Conservation (phyloP, 2,329 filamentous ascomycete species). For the Juglanconis sp. region DNA sequence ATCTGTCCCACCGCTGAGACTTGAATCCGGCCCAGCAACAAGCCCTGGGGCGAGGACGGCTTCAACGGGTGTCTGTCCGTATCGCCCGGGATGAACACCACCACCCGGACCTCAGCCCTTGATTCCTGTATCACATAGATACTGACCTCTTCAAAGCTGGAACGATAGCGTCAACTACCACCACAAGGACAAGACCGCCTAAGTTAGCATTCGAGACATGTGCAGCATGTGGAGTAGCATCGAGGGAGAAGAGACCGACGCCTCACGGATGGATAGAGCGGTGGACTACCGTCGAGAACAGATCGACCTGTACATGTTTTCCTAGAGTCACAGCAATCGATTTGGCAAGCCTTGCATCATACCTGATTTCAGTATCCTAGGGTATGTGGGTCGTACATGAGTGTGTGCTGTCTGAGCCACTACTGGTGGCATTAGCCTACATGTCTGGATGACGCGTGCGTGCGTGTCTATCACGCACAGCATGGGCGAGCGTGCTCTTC, state of each 20-base stretch:
- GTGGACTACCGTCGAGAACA: slow-evolving; percentile 10
- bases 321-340: slow-evolving; percentile 25
- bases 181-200: slow-evolving; percentile 75
- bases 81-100: not conserved
- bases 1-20: not conserved
- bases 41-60: not conserved
- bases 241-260: not conserved
- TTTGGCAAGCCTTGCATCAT: slow-evolving; percentile 1
- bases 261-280: slow-evolving; percentile 10
- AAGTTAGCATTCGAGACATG: slow-evolving; percentile 24
- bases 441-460: not conserved
- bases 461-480: not conserved
- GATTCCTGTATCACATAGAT: not conserved
- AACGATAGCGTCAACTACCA: slow-evolving; percentile 95
- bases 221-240: not conserved
- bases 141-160: slow-evolving; percentile 62
- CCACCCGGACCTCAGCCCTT: not conserved
- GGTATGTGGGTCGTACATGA: not conserved
- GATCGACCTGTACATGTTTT: slow-evolving; percentile 29
- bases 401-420: not conserved
- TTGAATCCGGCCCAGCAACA: not conserved
- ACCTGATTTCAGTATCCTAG: not conserved
- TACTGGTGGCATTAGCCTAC: not conserved
- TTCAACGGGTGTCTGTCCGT: not conserved
- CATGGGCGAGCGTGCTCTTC: not conserved